Evolutionary conservation across 495 filamentous ascomycete genomes (phyloP), one percentile per base, ranked within the genome.

Genomic region (Aspergillus conjunctus): DNA sequence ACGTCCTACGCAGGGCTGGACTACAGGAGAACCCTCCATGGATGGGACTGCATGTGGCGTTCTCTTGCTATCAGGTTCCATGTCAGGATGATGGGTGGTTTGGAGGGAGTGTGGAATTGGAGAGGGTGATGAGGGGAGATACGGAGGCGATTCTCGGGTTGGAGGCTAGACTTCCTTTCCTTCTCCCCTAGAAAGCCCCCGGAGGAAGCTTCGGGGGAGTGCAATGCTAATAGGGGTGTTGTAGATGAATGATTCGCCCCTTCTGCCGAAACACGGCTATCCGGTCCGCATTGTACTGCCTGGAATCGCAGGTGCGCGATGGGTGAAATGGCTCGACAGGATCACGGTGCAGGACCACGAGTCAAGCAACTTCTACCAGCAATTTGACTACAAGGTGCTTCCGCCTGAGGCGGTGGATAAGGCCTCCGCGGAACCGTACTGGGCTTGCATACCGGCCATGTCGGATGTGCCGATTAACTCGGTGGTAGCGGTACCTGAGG

Each of bases 401-500:
- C 86, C 85, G 0, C 85, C 85, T 4, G 71, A 81, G 44, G 82
- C 79, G 8, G 76, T 77, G 1, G 75, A 86, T 69, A 68, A 63
- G 4, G 73, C 77, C n/a, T 68, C 75, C 18, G 85, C 85, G 15
- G 70, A 79, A 62, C 65, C 72, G 18, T 82, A 77, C 65, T 87
- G 84, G 85, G 77, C 79, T 34, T 63, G 70, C 26, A 81, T 80
- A 3, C 74, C 73, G 41, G 72, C 84, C 4, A 82, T 89, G 44
- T 82, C 84, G 58, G 83, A 87, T 61, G 82, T 85, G 77, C 85
- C 85, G 12, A 76, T 89, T 59, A 87, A 87, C 56, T 84, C 80
- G 2, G 80, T 79, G 12, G 75, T 87, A 58, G 82, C 73, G 5
- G 67, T 77, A 9, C 85, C 85, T 3, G 71, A 68, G 10, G 66